These are phyloP conservation scores for Eustoma russellianum DNA, from an alignment of 257 asterid species.

Conservation along the genomic window DNA sequence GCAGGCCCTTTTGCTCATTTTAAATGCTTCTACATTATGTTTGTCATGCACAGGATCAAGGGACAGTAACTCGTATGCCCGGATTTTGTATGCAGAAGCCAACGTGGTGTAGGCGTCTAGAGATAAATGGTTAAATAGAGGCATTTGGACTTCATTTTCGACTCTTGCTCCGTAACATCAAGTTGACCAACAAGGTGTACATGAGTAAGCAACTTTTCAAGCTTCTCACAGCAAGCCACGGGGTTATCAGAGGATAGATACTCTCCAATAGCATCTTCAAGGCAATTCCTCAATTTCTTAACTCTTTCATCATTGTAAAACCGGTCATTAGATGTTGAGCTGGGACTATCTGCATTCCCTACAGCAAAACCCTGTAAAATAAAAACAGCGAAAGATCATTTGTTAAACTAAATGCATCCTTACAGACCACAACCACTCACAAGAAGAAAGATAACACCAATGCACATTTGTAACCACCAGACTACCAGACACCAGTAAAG, in stretches of 20 bases:
- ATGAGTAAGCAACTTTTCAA: slow-evolving; percentile 46
- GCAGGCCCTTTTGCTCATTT: slow-evolving; percentile 39
- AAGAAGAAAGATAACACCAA: too few species aligned
- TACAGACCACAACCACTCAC: too few species aligned
- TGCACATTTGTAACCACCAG: background rate
- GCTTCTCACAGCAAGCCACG: slow-evolving; percentile 39
- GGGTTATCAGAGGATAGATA: slow-evolving; percentile 36
- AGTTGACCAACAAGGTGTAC: slow-evolving; percentile 8
- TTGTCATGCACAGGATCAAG: slow-evolving; percentile 6
- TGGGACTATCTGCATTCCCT: slow-evolving; percentile 21
- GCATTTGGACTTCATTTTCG: slow-evolving; percentile 20
- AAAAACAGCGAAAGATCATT: background rate
- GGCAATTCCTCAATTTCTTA: slow-evolving; percentile 21
- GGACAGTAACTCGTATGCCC: slow-evolving; percentile 30
- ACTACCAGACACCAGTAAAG: background rate
- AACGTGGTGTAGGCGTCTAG: slow-evolving; percentile 48
- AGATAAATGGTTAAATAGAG: slow-evolving; percentile 35
- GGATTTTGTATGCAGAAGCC: slow-evolving; percentile 49
- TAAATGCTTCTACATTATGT: slow-evolving; percentile 27
- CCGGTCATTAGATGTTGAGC: background rate
- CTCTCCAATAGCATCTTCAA: slow-evolving; percentile 30
- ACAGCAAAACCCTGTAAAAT: slow-evolving; percentile 1
- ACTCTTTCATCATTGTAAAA: slow-evolving; percentile 4
- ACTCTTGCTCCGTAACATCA: slow-evolving; percentile 9
- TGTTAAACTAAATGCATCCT: too few species aligned